Base-by-base conservation (phyloP, 2,329 filamentous ascomycete genomes). In the Neurospora crassa region DNA sequence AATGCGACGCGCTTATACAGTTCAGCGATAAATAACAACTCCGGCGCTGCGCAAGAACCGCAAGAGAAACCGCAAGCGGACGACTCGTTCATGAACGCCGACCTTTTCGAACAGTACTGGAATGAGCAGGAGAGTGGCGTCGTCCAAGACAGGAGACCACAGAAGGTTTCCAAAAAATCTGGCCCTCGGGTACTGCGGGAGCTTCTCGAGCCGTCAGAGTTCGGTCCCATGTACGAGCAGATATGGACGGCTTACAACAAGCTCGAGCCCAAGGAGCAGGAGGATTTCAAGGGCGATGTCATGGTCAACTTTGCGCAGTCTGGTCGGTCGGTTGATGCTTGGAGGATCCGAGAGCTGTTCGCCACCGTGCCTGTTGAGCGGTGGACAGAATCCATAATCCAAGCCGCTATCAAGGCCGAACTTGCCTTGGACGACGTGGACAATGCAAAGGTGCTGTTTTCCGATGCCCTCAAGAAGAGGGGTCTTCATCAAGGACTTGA, bases 271-370 rank as follows among this genome's bases (percentile, higher is more conserved):
- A 71, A 76, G 2, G 76, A 80, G 59, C 76, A 79, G 67, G 67
- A 71, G 4, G 74, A 75, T 3, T 73, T 82, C 14, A 78, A 78
- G 2, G 77, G 74, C 2, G 68, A 75, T 2, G 78, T 86, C 24
- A 73, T 87, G 1, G 70, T 78, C 1, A 83, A 84, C 67, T 80
- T 88, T 11, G 79, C 83, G 6, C 78, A 75, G 18, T 86, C 85
- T 3, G 77, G 76, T 5, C 80, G 82, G n/a, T 74, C 81, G 10
- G 77, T 83, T 3, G 84, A 87, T 68, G 82, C 81, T 1, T 80
- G 80, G 75, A 82, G 84, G 70, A 80, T 85, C n/a, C 76, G 81
- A 4, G 79, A 83, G 2, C 72, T 87, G 2, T 85, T 87, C 69
- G 78, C 78, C 2, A 77, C 80, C 40, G 76, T 85, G 2, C 75